phyloP scores from a whole-genome alignment of 768 basidiomycete genomes.

The Collybiopsis confluens region DNA sequence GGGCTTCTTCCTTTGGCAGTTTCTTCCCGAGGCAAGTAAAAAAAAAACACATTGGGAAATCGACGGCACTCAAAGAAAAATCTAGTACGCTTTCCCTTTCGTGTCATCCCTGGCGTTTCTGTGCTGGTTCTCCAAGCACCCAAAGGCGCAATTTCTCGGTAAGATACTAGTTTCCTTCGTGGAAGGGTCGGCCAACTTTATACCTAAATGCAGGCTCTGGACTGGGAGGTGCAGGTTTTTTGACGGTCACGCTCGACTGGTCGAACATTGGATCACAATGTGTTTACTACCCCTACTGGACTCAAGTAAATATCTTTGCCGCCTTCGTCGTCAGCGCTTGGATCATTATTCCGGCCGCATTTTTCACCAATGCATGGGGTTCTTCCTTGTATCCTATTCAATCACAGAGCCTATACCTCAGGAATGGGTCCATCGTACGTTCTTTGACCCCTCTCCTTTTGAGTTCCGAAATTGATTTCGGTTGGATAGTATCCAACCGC shows the following conservation, averaged over 20 bases:
- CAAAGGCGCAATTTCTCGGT: conserved; percentile 15
- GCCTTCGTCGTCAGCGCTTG: conserved; percentile 19
- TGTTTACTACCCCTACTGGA: conserved; percentile 22
- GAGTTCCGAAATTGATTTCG: background rate
- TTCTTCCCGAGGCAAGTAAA: conserved; percentile 16
- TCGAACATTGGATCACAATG: conserved; percentile 19
- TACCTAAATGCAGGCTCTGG: conserved; percentile 16
- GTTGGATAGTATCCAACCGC: conserved; percentile 15
- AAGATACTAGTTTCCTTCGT: background rate
- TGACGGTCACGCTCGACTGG: conserved; percentile 21
- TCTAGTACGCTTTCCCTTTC: conserved; percentile 21
- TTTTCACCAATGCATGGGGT: conserved; percentile 19
- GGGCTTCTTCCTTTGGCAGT: conserved; percentile 14
- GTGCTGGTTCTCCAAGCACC: conserved; percentile 21
- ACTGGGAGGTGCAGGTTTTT: conserved; percentile 19
- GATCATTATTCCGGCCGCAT: conserved; percentile 19
- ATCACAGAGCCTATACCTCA: conserved; percentile 13
- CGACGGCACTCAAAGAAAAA: background rate
- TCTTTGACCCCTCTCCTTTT: background rate
- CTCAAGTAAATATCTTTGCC: conserved; percentile 18
- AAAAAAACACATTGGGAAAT: background rate
- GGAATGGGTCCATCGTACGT: conserved; percentile 12
- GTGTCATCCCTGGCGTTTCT: conserved; percentile 21
- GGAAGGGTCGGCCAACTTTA: conserved; percentile 1
- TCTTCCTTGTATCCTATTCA: conserved; percentile 19